Conservation (phyloP, 176 grass and related monocot species). For the Musa acuminata region DNA sequence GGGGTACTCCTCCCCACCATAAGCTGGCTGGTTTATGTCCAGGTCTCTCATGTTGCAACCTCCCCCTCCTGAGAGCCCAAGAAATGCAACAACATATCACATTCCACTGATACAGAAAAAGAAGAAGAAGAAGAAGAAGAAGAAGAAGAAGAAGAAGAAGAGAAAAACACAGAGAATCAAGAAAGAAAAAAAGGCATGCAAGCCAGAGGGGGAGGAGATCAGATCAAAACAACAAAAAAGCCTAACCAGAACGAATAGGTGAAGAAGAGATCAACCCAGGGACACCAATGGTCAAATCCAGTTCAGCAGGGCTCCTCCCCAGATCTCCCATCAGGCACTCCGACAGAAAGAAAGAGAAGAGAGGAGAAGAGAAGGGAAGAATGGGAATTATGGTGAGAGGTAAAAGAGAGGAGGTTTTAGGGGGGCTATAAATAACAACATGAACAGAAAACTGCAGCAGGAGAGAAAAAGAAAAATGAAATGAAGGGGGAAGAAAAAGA, state of each 20-base stretch:
- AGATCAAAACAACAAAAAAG: not conserved
- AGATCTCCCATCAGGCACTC: conserved; percentile 31
- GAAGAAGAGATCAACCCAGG: conserved; percentile 71
- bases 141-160: not conserved
- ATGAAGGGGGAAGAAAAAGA: conserved; percentile 25
- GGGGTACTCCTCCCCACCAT: conserved; percentile 66
- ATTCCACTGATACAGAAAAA: not conserved
- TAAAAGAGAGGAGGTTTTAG: not conserved
- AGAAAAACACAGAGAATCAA: not conserved
- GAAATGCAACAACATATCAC: not conserved
- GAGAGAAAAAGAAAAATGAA: not conserved
- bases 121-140: not conserved
- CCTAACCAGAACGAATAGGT: conserved; percentile 41
- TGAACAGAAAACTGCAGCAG: not conserved
- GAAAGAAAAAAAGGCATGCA: not conserved
- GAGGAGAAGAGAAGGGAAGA: not conserved
- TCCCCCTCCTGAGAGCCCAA: conserved; percentile 36
- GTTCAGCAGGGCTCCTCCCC: conserved; percentile 47
- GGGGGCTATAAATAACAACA: conserved; percentile 3
- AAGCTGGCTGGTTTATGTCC: conserved; percentile 94
- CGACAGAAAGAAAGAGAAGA: not conserved
- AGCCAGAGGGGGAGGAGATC: not conserved
- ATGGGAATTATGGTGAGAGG: not conserved
- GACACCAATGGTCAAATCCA: conserved; percentile 97
- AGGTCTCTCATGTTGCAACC: conserved; percentile 54